Conservation (phyloP, 495 filamentous ascomycete genomes). For the Neurospora discreta region DNA sequence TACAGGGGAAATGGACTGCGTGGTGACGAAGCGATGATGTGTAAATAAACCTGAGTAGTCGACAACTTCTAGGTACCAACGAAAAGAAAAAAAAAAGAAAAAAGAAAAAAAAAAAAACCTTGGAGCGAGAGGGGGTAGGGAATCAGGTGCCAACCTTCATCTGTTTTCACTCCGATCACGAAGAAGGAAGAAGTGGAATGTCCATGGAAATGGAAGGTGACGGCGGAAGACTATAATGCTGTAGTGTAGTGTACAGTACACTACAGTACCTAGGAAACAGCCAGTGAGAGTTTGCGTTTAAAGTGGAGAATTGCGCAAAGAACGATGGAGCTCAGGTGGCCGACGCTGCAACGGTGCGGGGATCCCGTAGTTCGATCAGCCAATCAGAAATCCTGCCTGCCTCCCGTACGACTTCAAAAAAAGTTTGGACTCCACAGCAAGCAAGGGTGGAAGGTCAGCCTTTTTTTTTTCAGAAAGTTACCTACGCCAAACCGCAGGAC, state of each 20-base stretch:
- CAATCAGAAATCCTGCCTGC: not conserved
- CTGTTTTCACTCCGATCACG: too few species aligned
- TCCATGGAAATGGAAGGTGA: not conserved
- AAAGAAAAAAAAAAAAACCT: too few species aligned
- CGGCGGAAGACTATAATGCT: not conserved
- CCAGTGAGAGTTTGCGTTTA: not conserved
- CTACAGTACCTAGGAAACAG: not conserved
- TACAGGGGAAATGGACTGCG: too few species aligned
- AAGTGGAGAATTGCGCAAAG: not conserved
- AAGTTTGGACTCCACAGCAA: slow-evolving; percentile 3
- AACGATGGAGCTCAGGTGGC: not conserved
- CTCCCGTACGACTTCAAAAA: not conserved
- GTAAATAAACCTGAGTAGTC: too few species aligned
- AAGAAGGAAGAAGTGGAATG: too few species aligned
- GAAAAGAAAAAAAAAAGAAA: too few species aligned
- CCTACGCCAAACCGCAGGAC: not conserved
- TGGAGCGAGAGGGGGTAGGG: not conserved
- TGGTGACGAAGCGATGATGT: too few species aligned
- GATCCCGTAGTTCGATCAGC: not conserved
- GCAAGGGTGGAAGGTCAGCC: not conserved
- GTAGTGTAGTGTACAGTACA: too few species aligned
- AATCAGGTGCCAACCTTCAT: not conserved
- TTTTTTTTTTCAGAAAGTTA: not conserved
- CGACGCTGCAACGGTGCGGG: not conserved
- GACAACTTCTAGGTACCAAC: too few species aligned